Base-by-base conservation (phyloP, 2,329 filamentous ascomycete species). In the Alternaria sp. region DNA sequence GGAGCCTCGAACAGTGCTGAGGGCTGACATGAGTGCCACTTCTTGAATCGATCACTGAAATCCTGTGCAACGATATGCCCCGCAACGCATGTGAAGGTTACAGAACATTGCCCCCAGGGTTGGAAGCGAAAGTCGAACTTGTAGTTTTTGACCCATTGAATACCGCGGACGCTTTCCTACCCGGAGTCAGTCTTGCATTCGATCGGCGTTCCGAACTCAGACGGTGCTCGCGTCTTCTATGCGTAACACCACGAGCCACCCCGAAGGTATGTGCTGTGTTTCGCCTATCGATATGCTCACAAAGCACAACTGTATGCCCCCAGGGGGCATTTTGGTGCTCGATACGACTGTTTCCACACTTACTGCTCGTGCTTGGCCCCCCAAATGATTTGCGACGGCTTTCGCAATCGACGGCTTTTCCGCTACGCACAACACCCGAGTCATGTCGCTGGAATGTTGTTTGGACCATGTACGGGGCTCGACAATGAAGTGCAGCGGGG, bases 361-460 rank as follows among this genome's bases (percentile, higher is more conserved):
- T 61, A 96, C 92, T 54, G 86, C 88, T 75, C 86, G 85, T 58
- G 88, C 83, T 46, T 92, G 91, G 49, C 95, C 94, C 31, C 90
- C 91, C 28, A 99, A 85, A 81, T 98, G 94, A 57, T 88, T 86
- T 37, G 95, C 92, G 49, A 99, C 94, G 36, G 94, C 93, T 79
- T 95, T 97, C 57, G 95, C 92, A 63, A 99, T 97, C 40, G 94
- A 96, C 34, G 93, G 93, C 84, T 99, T 93, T 78, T 93, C 90
- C 60, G 90, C 90, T 66, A 93, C 90, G 74, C 90, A 93, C 52
- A 93, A 81, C 58, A 92, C 86, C 69, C 84, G 86, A 54, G 75
- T 77, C 75, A 78, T 78, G 9, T n/a, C 37, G 61, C 29, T 7
- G 31, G 26, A 34, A 24, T 29, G 26, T 37, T 52, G 44, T 7